These are phyloP conservation scores for Triticum urartu DNA, from an alignment of 176 grass and related monocot species.

Conservation along the genomic window DNA sequence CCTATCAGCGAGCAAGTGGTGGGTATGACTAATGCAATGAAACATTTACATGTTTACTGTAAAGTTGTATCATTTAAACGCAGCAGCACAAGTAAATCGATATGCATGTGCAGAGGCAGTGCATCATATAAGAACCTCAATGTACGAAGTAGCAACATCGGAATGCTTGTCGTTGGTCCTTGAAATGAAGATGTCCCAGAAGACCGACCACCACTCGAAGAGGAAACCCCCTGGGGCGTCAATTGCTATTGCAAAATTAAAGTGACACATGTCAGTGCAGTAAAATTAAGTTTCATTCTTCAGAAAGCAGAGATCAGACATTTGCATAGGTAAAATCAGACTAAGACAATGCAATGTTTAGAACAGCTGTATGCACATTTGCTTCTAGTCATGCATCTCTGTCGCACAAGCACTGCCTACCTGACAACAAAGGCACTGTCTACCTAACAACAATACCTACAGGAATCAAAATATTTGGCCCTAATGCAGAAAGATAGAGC, in stretches of 20 bases:
- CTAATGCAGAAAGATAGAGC: slow-evolving; percentile 9
- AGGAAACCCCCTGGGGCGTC: slow-evolving; percentile 75
- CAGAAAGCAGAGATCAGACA: slow-evolving; percentile 16
- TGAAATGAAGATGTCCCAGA: slow-evolving; percentile 86
- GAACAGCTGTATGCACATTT: neutral
- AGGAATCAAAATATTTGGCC: neutral
- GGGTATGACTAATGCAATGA: neutral
- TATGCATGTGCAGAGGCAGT: neutral
- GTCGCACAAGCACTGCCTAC: neutral
- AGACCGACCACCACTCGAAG: slow-evolving; percentile 83
- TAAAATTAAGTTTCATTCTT: neutral
- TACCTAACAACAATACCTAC: neutral
- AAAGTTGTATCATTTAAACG: neutral
- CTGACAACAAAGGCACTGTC: neutral
- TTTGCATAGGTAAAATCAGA: slow-evolving; percentile 2
- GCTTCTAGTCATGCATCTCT: neutral
- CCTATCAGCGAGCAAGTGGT: neutral
- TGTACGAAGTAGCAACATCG: slow-evolving; percentile 57
- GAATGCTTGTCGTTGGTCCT: slow-evolving; percentile 77
- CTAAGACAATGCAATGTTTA: neutral
- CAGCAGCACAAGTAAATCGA: slow-evolving; percentile 11
- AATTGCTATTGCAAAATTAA: slow-evolving; percentile 44
- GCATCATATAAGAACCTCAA: slow-evolving; percentile 43
- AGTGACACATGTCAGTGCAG: neutral
- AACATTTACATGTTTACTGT: neutral